Evolutionary conservation across 495 filamentous ascomycete species (phyloP).

Genomic region (Penicillium nucicola): DNA sequence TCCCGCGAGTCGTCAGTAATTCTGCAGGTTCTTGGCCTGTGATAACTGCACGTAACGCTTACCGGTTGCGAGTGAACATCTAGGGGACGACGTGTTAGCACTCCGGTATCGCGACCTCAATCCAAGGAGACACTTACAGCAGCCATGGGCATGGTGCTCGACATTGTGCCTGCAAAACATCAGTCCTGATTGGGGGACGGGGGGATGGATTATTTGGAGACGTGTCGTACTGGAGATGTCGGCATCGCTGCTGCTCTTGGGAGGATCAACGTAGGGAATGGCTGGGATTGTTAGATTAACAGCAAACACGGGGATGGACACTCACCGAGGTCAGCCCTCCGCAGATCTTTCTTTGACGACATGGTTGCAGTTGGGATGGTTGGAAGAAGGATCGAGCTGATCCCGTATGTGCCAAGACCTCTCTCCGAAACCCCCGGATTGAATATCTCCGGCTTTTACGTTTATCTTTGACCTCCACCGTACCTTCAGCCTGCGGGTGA

Average conservation of each 20-base stretch:
- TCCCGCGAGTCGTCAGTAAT: slow-evolving; percentile 8
- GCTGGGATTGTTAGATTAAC: slow-evolving; percentile 36
- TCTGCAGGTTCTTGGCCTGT: background rate
- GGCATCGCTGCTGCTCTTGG: slow-evolving; percentile 50
- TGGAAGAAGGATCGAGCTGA: slow-evolving; percentile 10
- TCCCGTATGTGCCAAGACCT: slow-evolving; percentile 12
- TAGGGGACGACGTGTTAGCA: slow-evolving; percentile 28
- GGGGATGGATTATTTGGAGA: background rate
- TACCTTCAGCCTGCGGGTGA: background rate
- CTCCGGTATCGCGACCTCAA: background rate
- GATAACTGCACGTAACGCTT: slow-evolving; percentile 26
- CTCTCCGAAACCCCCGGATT: slow-evolving; percentile 8
- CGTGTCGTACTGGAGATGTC: slow-evolving; percentile 50
- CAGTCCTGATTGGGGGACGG: slow-evolving; percentile 3
- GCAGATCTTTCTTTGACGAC: slow-evolving; percentile 83
- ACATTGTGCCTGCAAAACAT: slow-evolving; percentile 56
- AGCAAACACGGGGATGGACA: background rate
- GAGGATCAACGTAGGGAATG: slow-evolving; percentile 60
- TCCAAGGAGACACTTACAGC: slow-evolving; percentile 50
- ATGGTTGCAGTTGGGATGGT: slow-evolving; percentile 37
- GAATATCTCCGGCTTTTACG: slow-evolving; percentile 3
- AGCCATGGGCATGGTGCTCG: slow-evolving; percentile 87
- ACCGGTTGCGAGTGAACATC: slow-evolving; percentile 91
- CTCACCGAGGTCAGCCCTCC: slow-evolving; percentile 77
- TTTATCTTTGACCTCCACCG: background rate